phyloP scores from a whole-genome alignment of 192 early-diverging fungal genomes.

The Coemansia asiatica region DNA sequence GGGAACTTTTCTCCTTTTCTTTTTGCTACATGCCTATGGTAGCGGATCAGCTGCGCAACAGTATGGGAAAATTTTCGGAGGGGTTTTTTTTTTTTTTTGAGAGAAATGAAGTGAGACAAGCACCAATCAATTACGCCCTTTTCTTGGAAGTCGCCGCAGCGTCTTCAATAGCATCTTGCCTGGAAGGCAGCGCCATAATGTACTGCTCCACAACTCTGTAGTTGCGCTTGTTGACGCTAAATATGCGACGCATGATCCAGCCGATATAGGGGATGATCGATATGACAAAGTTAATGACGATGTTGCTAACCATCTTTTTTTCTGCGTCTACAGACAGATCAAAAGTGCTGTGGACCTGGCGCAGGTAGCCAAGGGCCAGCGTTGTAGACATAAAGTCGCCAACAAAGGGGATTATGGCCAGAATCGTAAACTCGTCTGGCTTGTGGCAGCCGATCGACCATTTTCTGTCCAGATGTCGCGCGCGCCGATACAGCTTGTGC shows the following conservation, averaged over 20 bases:
- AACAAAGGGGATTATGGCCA: conserved; percentile 32
- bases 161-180: background rate
- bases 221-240: conserved; percentile 39
- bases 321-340: conserved; percentile 15
- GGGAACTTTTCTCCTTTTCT: no score
- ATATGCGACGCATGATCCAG: conserved; percentile 37
- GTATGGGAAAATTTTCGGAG: conserved; percentile 1
- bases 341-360: conserved; percentile 23
- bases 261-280: conserved; percentile 34
- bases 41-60: background rate
- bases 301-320: conserved; percentile 22
- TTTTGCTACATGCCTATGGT: no score
- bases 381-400: conserved; percentile 29
- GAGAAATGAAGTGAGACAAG: no score
- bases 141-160: background rate
- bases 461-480: conserved; percentile 38
- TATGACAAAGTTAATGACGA: conserved; percentile 22
- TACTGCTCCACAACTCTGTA: conserved; percentile 32
- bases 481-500: conserved; percentile 22
- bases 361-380: conserved; percentile 30
- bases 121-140: no score
- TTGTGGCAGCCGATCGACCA: conserved; percentile 28
- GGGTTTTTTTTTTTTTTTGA: background rate
- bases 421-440: conserved; percentile 32
- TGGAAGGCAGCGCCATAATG: conserved; percentile 19